Conservation (phyloP, 1,284 basidiomycete species). For the Ceratobasidium papillatum region DNA sequence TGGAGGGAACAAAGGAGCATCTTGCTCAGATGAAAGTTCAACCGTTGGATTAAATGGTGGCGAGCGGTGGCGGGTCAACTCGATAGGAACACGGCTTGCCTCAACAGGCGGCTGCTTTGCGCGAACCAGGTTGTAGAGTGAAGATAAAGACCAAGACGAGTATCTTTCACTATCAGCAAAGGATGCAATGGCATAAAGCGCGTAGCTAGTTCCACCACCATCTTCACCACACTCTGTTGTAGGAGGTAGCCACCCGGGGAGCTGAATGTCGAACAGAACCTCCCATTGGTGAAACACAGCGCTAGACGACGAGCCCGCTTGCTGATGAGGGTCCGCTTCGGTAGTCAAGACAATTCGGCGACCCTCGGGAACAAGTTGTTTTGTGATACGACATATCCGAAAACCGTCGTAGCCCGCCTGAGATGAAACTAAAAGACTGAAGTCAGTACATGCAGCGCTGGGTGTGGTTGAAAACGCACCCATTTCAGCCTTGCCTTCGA, state of each 20-base stretch:
- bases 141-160: constrained; percentile 22
- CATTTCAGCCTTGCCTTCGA: constrained; percentile 77
- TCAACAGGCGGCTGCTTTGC: constrained; percentile 36
- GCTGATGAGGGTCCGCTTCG: constrained; percentile 50
- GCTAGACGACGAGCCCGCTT: constrained; percentile 57
- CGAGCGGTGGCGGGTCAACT: constrained; percentile 42
- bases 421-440: constrained; percentile 56
- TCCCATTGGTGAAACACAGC: constrained; percentile 67
- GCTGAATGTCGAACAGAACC: constrained; percentile 71
- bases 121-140: constrained; percentile 37
- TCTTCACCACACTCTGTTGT: constrained; percentile 60
- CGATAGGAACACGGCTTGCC: constrained; percentile 41
- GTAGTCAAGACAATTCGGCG: constrained; percentile 67
- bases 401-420: constrained; percentile 67
- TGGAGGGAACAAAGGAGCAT: constrained; percentile 36
- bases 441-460: neutral
- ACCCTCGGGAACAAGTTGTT: constrained; percentile 61
- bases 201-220: constrained; percentile 60
- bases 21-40: constrained; percentile 37
- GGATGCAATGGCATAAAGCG: constrained; percentile 71
- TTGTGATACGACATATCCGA: constrained; percentile 71
- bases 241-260: constrained; percentile 81
- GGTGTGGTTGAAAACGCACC: neutral
- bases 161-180: constrained; percentile 55
- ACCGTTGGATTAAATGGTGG: constrained; percentile 32